phyloP scores from a whole-genome alignment of 176 grass and related monocot species.

The Elaeis guineensis region DNA sequence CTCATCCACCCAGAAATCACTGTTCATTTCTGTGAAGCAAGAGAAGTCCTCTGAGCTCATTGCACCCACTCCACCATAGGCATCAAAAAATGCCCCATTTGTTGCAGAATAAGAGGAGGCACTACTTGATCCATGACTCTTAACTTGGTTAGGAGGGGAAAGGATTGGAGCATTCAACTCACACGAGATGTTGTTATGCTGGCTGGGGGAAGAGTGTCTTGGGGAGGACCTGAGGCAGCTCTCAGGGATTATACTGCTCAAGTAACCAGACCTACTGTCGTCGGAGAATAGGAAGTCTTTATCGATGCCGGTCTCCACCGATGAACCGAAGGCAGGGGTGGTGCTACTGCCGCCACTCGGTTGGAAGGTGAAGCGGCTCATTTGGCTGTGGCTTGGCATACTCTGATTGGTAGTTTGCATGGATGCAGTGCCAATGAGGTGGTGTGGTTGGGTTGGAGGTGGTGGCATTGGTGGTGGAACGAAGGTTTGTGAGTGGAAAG shows the following conservation, averaged over 20 bases:
- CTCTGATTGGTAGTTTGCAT: neutral
- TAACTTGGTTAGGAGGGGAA: neutral
- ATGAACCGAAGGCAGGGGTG: slow-evolving; percentile 9
- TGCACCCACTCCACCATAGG: neutral
- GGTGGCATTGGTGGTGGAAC: slow-evolving; percentile 17
- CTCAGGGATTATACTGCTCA: slow-evolving; percentile 94
- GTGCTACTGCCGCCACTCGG: slow-evolving; percentile 15
- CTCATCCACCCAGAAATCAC: slow-evolving; percentile 14
- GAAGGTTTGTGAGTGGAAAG: slow-evolving; percentile 51
- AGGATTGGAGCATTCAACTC: neutral
- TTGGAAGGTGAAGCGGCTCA: neutral
- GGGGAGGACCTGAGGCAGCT: slow-evolving; percentile 57
- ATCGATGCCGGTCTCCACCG: slow-evolving; percentile 18
- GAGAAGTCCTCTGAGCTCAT: neutral
- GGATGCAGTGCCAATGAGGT: slow-evolving; percentile 15
- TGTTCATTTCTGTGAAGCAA: slow-evolving; percentile 2
- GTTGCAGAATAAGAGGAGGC: neutral
- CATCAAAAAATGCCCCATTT: neutral
- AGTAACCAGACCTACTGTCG: slow-evolving; percentile 79
- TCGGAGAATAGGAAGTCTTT: slow-evolving; percentile 33
- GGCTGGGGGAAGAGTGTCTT: neutral
- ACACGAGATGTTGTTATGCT: neutral
- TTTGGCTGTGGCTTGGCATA: neutral
- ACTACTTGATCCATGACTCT: neutral
- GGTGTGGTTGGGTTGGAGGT: slow-evolving; percentile 20